Evolutionary conservation across 805 yeast genomes (phyloP).

Genomic region (Starmera quercuum): DNA sequence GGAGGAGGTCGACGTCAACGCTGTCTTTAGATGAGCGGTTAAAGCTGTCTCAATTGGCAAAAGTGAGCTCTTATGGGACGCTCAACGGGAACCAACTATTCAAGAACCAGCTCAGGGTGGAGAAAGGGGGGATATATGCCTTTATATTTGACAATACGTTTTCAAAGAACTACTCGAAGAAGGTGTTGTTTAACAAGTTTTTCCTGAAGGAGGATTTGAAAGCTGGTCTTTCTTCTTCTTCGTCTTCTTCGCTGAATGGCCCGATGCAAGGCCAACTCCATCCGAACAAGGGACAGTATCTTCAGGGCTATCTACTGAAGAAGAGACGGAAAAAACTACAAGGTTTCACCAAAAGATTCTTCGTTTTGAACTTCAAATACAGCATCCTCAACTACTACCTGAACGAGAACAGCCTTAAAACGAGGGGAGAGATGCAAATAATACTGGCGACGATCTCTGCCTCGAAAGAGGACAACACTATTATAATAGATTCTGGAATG

Average conservation of each 20-base stretch:
- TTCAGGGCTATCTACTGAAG: slow-evolving; percentile 75
- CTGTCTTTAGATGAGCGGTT: slow-evolving; percentile 51
- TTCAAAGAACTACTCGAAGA: slow-evolving; percentile 78
- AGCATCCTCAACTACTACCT: slow-evolving; percentile 79
- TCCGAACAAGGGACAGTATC: slow-evolving; percentile 57
- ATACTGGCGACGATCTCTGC: slow-evolving; percentile 78
- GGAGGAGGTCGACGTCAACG: slow-evolving; percentile 27
- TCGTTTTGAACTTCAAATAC: slow-evolving; percentile 72
- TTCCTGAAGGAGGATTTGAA: slow-evolving; percentile 16
- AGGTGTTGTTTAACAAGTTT: slow-evolving; percentile 53
- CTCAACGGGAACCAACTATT: slow-evolving; percentile 53
- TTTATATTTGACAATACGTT: slow-evolving; percentile 90
- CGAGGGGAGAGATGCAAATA: slow-evolving; percentile 90
- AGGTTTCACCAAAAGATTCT: slow-evolving; percentile 81
- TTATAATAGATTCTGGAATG: slow-evolving; percentile 88
- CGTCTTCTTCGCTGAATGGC: slow-evolving; percentile 13
- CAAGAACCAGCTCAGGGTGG: slow-evolving; percentile 54
- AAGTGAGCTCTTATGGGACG: slow-evolving; percentile 47
- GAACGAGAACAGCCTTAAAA: slow-evolving; percentile 59
- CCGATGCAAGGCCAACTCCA: slow-evolving; percentile 17
- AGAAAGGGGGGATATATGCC: slow-evolving; percentile 67
- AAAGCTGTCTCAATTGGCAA: slow-evolving; percentile 40
- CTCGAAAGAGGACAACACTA: slow-evolving; percentile 53
- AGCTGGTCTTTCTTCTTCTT: slow-evolving; percentile 9
- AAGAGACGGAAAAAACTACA: slow-evolving; percentile 78